phyloP scores from a whole-genome alignment of 2,329 filamentous ascomycete genomes.

The Pezicula neosporulosa region DNA sequence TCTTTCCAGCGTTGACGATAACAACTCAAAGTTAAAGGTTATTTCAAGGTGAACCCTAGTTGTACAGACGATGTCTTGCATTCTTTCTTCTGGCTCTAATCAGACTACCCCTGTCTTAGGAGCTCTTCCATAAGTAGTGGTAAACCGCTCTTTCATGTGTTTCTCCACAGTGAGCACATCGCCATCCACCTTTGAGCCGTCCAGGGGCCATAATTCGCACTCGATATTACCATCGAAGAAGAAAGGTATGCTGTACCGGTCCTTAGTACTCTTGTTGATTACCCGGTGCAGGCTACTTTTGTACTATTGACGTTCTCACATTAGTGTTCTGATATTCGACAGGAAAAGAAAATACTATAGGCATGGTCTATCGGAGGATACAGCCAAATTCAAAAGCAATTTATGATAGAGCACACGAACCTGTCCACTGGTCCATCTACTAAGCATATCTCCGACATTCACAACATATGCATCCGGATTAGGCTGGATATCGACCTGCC shows the following conservation, averaged over 20 bases:
- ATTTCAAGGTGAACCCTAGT: neutral
- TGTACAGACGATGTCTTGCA: neutral
- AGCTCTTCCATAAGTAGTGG: conserved; percentile 19
- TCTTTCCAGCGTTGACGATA: neutral
- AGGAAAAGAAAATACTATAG: too few relatives aligned
- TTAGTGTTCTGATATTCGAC: too few relatives aligned
- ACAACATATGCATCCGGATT: conserved; percentile 43
- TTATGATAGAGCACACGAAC: too few relatives aligned
- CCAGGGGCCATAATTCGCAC: conserved; percentile 23
- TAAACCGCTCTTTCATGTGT: conserved; percentile 25
- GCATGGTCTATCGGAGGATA: too few relatives aligned
- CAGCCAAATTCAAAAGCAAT: too few relatives aligned
- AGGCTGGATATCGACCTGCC: conserved; percentile 32
- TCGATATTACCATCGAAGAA: conserved; percentile 53
- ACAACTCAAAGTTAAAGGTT: neutral
- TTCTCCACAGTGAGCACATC: conserved; percentile 20
- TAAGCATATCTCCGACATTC: conserved; percentile 46
- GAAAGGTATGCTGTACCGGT: conserved; percentile 51
- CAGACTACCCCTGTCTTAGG: conserved; percentile 6
- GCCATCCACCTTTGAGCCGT: conserved; percentile 11
- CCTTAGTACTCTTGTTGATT: conserved; percentile 43
- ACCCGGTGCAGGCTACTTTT: conserved; percentile 50
- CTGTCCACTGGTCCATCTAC: conserved; percentile 43
- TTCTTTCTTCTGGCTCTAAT: neutral
- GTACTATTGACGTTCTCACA: conserved; percentile 28